phyloP scores from a whole-genome alignment of 2,329 filamentous ascomycete species.

The Huntiella savannae region DNA sequence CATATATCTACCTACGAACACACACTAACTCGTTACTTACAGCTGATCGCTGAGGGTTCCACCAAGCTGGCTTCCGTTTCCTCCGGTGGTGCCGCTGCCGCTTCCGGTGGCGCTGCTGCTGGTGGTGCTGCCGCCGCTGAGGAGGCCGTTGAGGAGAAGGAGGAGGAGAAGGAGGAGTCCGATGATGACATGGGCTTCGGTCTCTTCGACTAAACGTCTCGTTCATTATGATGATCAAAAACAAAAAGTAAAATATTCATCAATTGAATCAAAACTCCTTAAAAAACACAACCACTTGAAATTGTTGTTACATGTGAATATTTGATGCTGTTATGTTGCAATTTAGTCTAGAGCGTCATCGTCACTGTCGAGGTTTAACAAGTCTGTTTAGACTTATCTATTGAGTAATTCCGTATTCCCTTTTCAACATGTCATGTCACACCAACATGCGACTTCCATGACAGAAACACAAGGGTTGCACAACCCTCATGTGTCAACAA shows the following conservation, averaged over 20 bases:
- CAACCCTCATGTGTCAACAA: no score
- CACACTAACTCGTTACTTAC: slow-evolving; percentile 12
- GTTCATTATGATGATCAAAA: slow-evolving; percentile 12
- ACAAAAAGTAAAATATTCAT: slow-evolving; percentile 12
- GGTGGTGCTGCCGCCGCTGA: slow-evolving; percentile 46
- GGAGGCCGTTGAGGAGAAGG: slow-evolving; percentile 46
- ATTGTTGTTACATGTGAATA: background rate
- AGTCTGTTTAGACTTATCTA: no score
- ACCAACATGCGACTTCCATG: no score
- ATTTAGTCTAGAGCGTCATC: no score
- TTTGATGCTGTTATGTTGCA: no score
- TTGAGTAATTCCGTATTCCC: no score
- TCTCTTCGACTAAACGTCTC: slow-evolving; percentile 49
- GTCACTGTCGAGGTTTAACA: no score
- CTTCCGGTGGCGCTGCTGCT: slow-evolving; percentile 44
- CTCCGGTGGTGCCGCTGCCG: slow-evolving; percentile 68
- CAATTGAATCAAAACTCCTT: slow-evolving; percentile 5
- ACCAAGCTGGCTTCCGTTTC: slow-evolving; percentile 95
- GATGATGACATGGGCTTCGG: slow-evolving; percentile 31
- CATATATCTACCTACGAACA: background rate
- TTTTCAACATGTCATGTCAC: no score
- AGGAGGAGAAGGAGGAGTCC: slow-evolving; percentile 47
- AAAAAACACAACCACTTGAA: background rate
- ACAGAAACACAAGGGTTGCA: no score
- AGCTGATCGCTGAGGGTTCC: slow-evolving; percentile 84